Base-by-base conservation (phyloP, 2,329 filamentous ascomycete species). In the Claviceps arundinis region DNA sequence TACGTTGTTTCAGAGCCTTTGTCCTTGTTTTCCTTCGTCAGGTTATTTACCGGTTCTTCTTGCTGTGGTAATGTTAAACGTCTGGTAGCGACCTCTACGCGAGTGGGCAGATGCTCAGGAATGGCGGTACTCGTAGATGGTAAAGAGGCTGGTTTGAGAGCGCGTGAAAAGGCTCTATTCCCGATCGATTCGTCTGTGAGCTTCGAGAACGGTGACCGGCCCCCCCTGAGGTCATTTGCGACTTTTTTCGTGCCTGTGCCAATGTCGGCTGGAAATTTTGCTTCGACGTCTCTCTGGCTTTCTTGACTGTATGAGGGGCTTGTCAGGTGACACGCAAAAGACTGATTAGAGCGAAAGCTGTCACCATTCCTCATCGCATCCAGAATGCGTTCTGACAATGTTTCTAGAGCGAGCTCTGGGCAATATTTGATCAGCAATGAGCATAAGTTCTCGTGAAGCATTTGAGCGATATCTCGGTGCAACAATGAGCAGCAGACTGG, bases 401-500 rank as follows among this genome's bases (percentile, higher is more conserved):
- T 64, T 17, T 77, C 71, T 34, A 69, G 63, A 17, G 67, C 63
- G 19, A 80, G 60, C 2, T 65, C 59, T 16, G 61, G 60, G 24
- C 71, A 67, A 8, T 61, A 63, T 48, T 64, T 67, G 56, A 76
- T 68, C 5, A 70, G 64, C 2, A 79, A 60, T 2, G 72, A 67
- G 57, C 77, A 81, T 55, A 80, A 80, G 7, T 66, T 68, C 47
- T 64, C 65, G 19, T 72, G 67, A 11, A 81, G 63, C 55, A 75
- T 73, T 22, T 71, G 64, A 2, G 70, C 70, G 9, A 73, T 69
- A 54, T 81, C 75, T 6, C 68, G 56, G 17, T 65, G 59, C 19
- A 81, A 65, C 48, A 73, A 70, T 3, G 69, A 62, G 55, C 78
- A 81, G 59, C 78, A 81, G 4, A 70, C 67, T 60, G 30, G 68